phyloP scores from a whole-genome alignment of 768 basidiomycete genomes.

The Amanita phalloides region DNA sequence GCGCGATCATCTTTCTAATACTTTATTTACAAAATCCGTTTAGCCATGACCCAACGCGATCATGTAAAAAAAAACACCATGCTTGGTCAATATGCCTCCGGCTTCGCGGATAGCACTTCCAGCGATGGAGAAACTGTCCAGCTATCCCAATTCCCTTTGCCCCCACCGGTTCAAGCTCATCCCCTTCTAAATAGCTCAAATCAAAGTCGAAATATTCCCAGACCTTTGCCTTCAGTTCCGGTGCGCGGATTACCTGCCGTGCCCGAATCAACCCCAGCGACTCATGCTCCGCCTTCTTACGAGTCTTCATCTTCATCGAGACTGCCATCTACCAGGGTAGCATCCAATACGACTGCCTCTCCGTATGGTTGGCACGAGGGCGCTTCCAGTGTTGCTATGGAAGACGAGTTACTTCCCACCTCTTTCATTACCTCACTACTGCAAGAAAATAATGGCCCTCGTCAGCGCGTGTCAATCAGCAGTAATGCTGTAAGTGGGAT shows the following conservation, averaged over 20 bases:
- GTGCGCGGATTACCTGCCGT: neutral
- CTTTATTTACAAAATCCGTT: neutral
- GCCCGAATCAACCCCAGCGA: neutral
- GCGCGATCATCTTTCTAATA: too few species aligned
- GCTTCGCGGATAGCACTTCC: slow-evolving; percentile 44
- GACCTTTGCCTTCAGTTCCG: neutral
- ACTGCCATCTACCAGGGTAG: neutral
- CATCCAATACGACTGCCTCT: slow-evolving; percentile 16
- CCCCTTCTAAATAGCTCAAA: slow-evolving; percentile 12
- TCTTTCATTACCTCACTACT: slow-evolving; percentile 52
- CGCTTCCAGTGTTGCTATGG: slow-evolving; percentile 44
- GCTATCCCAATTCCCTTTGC: slow-evolving; percentile 34
- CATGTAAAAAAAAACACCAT: neutral
- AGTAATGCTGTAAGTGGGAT: slow-evolving; percentile 38
- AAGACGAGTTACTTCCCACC: slow-evolving; percentile 48
- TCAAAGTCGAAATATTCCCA: slow-evolving; percentile 12
- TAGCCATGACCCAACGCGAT: slow-evolving; percentile 2
- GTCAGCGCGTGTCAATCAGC: slow-evolving; percentile 19
- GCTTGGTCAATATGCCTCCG: slow-evolving; percentile 27
- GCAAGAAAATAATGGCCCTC: slow-evolving; percentile 27
- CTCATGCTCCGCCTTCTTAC: neutral
- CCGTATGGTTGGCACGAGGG: slow-evolving; percentile 54
- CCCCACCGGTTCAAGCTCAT: slow-evolving; percentile 28
- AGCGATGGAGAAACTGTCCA: slow-evolving; percentile 30
- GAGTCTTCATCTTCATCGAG: neutral